A percentile compares a stretch with the other conserved stretches of the same genome.
These are phyloP conservation scores for Tetratostichococcus sp. DNA, from an alignment of 139 green algal genomes.

Conservation along the genomic window DNA sequence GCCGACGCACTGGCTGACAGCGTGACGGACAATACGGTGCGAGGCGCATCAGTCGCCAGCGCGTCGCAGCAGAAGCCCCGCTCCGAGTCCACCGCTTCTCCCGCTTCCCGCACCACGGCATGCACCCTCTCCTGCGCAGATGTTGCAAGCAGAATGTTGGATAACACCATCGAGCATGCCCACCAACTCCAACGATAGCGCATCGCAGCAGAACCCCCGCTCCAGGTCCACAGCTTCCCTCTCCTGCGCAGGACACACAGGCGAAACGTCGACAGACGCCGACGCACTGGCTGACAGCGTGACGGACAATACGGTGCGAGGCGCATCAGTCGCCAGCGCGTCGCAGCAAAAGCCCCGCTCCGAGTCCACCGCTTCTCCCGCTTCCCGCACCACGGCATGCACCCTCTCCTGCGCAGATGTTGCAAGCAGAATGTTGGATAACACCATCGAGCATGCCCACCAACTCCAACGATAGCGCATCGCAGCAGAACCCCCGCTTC, in stretches of 20 bases:
- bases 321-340: too few species aligned
- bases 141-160: too few species aligned
- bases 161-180: too few species aligned
- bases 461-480: conserved; percentile 51
- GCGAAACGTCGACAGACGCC: too few species aligned
- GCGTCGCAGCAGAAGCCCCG: conserved; percentile 64
- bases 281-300: too few species aligned
- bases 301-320: too few species aligned
- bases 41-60: too few species aligned
- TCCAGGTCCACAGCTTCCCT: conserved; percentile 55
- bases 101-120: conserved; percentile 55
- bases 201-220: conserved; percentile 62
- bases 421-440: too few species aligned
- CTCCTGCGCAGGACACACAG: too few species aligned
- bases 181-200: conserved; percentile 54
- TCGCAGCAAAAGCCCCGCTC: conserved; percentile 28
- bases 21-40: too few species aligned
- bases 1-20: too few species aligned
- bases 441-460: too few species aligned
- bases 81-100: conserved; percentile 70
- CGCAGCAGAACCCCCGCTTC: conserved; percentile 66
- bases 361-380: conserved; percentile 37
- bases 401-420: conserved; percentile 26
- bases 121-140: conserved; percentile 29
- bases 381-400: conserved; percentile 51